A percentile compares a stretch with the other conserved stretches of the same genome.
phyloP scores from a whole-genome alignment of 2,329 filamentous ascomycete genomes.

The Beauveria caledonica region DNA sequence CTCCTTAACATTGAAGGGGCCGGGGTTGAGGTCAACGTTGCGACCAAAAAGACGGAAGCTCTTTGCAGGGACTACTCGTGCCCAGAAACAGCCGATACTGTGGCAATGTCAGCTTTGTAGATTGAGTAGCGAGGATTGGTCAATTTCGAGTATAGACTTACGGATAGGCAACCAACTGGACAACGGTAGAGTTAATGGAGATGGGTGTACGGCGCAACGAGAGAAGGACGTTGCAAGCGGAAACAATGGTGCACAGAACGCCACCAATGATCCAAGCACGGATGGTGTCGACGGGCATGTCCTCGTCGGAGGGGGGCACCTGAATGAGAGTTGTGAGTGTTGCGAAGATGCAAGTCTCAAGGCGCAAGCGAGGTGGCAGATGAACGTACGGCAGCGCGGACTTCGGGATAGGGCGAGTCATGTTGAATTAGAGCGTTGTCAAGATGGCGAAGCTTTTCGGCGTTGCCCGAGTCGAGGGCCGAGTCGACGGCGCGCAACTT shows the following conservation, averaged over 20 bases:
- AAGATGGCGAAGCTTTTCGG: conserved; percentile 36
- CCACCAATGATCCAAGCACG: conserved; percentile 50
- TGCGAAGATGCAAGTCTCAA: not conserved
- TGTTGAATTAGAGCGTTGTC: conserved; percentile 41
- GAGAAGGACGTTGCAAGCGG: conserved; percentile 48
- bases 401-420: conserved; percentile 49
- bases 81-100: conserved; percentile 25
- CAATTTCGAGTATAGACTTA: conserved; percentile 2
- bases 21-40: conserved; percentile 29
- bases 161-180: conserved; percentile 47
- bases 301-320: conserved; percentile 36
- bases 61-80: conserved; percentile 23
- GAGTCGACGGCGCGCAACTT: conserved; percentile 44
- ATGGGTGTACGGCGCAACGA: conserved; percentile 41
- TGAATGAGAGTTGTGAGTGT: not conserved
- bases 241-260: conserved; percentile 48
- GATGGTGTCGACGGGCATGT: conserved; percentile 48
- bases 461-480: conserved; percentile 34
- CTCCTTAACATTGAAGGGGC: conserved; percentile 39
- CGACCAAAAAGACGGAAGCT: conserved; percentile 25
- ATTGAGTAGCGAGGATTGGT: not conserved
- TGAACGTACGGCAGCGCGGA: conserved; percentile 19
- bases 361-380: not conserved
- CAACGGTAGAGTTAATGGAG: conserved; percentile 43
- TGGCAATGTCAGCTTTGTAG: not conserved